Evolutionary conservation across 768 basidiomycete genomes (phyloP), one percentile per base, ranked within the genome.

Genomic region (Cantharellus cinnabarinus): DNA sequence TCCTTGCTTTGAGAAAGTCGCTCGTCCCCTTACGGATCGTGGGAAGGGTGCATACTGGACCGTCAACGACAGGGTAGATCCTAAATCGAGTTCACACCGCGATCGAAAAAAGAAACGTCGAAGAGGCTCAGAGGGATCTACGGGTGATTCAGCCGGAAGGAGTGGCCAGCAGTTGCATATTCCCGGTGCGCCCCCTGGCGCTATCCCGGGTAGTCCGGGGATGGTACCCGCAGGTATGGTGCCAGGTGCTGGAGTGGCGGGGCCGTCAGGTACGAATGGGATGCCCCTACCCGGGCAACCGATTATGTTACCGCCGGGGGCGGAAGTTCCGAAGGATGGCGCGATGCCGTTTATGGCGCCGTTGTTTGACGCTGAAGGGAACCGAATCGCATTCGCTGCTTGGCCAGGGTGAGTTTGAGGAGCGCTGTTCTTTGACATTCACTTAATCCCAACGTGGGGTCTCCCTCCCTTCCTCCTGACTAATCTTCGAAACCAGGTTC

Each of bases 31-130:
- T 63, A 90, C 88, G 3, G 88, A 90, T 66, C 81, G 88, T 56
- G 88, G 88, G 57, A 90, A 90, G 66, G 88, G 88, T 29, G 89
- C 85, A 0, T 90, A 89, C 66, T 90, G 88, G 88, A 88, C 85
- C 0, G 88, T 90, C 53, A 59, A 63, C 42, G 59, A 60, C 38
- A 50, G 41, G 4, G 51, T 60, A 29, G 59, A 64, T 54, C 59
- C 63, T 40, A 54, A 62, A 42, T 88, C 88, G 2, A 88, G 88
- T 41, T 88, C 89, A 41, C 88, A 90, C 66, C 81, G 88, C 34
- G 78, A 89, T 57, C 82, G 88, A 66, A 89, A 89, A 72, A 89
- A 88, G 76, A 62, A 62, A 53, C 38, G 35, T 5, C 38, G 37
- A 14, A 37, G 38, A 7, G 35, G 38, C 56, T 5, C 34, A 40